Evolutionary conservation across 192 early-diverging fungal genomes (phyloP), one percentile per base, ranked within the genome.

Genomic region (Diversispora epigaea): DNA sequence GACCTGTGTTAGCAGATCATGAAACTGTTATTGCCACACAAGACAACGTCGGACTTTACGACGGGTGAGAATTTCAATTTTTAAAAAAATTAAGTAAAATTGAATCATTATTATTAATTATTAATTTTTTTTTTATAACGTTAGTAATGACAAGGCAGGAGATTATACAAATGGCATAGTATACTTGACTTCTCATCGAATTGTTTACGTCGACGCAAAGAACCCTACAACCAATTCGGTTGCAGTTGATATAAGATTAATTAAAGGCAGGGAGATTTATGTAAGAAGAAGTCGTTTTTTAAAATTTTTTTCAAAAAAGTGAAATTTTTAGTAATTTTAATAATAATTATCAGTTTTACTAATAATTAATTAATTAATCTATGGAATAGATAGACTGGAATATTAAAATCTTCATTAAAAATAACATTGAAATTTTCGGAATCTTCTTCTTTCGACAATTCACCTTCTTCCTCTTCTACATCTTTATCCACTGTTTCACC

Each of bases 201-300:
- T 96, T 41, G 78, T 95, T n/a, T 96, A 94, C 81, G 88, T 96
- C 15, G 90, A 94, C 78, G 80, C 82, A 55, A 81, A 84, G 44
- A 71, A 80, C 10, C 87, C 91, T 3, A 79, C 76, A 5, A 77
- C 82, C 47, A 72, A 87, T 32, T 93, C 91, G 7, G 81, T 89
- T 7, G 85, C 83, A 17, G 60, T 91, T 32, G 77, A 82, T 43
- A 63, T 93, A 39, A 79, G 79, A 19, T 62, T 71, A 54, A 61
- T 91, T 22, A 76, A 75, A 40, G 77, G 75, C 3, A 80, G 86
- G 19, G 84, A 86, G 32, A 62, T 73, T 58, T 87, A 84, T 80
- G 87, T 86, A 83, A 77, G 67, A 39, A 39, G 4, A 50, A 32
- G 25, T 19, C 21, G 22, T 3, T 46, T 2, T 9, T 69, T 39